Conservation (phyloP, 2,329 filamentous ascomycete genomes). For the Epicoccum nigrum region DNA sequence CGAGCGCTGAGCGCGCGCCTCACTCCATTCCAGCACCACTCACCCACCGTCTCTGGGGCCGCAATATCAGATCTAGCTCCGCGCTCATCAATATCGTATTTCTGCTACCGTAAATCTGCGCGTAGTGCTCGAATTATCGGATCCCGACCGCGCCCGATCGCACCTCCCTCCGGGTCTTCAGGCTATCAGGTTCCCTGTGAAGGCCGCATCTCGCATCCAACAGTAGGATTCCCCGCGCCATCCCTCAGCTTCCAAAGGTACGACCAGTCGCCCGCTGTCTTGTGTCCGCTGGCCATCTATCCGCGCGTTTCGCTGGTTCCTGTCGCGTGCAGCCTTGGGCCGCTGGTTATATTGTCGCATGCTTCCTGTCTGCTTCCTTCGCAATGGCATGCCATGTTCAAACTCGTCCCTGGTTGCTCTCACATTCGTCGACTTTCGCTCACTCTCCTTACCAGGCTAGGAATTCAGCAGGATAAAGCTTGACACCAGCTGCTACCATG, state of each 20-base stretch:
- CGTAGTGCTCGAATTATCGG: slow-evolving; percentile 18
- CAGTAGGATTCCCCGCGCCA: slow-evolving; percentile 25
- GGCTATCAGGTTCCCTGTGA: slow-evolving; percentile 28
- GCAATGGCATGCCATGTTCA: slow-evolving; percentile 33
- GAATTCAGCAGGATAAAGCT: slow-evolving; percentile 28
- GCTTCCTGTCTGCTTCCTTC: slow-evolving; percentile 26
- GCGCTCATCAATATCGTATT: slow-evolving; percentile 29
- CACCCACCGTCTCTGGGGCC: slow-evolving; percentile 28
- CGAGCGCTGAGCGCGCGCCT: slow-evolving; percentile 15
- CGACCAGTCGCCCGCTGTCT: slow-evolving; percentile 32
- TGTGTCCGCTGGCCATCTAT: slow-evolving; percentile 28
- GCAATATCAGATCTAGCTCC: slow-evolving; percentile 24
- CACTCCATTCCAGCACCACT: slow-evolving; percentile 23
- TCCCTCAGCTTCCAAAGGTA: slow-evolving; percentile 33
- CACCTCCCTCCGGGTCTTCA: slow-evolving; percentile 25
- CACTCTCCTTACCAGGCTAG: slow-evolving; percentile 45
- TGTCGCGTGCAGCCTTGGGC: slow-evolving; percentile 35
- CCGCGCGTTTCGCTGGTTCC: slow-evolving; percentile 30
- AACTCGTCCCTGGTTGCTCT: slow-evolving; percentile 31
- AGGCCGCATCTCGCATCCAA: slow-evolving; percentile 23
- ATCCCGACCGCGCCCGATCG: slow-evolving; percentile 15
- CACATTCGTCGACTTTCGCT: slow-evolving; percentile 38
- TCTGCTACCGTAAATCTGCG: slow-evolving; percentile 21
- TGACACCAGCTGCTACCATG: slow-evolving; percentile 55
- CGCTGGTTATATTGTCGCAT: slow-evolving; percentile 31